Conservation (phyloP, 257 asterid species). For the Penstemon davidsonii region DNA sequence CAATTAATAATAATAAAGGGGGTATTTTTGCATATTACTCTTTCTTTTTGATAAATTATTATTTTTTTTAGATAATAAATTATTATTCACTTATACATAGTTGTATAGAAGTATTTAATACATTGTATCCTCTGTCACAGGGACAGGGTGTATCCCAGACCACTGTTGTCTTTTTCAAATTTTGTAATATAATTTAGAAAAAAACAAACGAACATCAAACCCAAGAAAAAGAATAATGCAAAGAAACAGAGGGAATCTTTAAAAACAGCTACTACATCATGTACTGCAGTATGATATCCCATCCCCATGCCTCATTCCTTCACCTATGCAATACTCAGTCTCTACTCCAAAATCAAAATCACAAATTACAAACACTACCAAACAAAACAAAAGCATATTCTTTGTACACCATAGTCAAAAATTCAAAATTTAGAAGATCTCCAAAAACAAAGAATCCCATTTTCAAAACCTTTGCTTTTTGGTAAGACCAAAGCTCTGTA, state of each 20-base stretch:
- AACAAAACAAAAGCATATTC: conserved; percentile 1
- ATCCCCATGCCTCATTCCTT: background rate
- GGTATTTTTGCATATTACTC: too few species aligned
- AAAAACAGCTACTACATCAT: conserved; percentile 28
- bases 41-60: too few species aligned
- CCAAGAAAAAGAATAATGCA: background rate
- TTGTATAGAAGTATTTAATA: too few species aligned
- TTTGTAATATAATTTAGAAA: background rate
- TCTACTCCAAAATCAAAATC: conserved; percentile 26
- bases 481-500: conserved; percentile 31
- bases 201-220: conserved; percentile 13
- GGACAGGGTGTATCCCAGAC: background rate
- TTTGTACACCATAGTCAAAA: too few species aligned
- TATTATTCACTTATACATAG: too few species aligned
- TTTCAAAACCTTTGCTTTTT: conserved; percentile 27
- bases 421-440: too few species aligned
- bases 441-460: conserved; percentile 14
- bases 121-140: background rate
- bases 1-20: too few species aligned
- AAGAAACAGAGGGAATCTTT: conserved; percentile 31
- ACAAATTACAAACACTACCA: conserved; percentile 23
- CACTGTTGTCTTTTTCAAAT: background rate
- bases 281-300: conserved; percentile 13
- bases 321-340: background rate
- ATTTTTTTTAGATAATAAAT: too few species aligned